phyloP scores from a whole-genome alignment of 768 basidiomycete genomes.

The Trametes cubensis region DNA sequence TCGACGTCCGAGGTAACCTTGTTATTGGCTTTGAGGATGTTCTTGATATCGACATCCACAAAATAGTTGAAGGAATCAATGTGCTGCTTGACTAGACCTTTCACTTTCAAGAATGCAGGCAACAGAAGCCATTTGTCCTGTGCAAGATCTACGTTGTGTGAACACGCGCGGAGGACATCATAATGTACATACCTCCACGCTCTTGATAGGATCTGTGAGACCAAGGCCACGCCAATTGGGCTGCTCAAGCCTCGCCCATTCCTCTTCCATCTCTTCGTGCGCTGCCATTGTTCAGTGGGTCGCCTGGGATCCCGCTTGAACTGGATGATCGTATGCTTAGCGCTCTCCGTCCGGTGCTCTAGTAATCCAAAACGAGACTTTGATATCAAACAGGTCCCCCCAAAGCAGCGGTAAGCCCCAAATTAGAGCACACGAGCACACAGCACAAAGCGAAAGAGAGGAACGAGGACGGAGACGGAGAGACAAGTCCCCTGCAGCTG shows the following conservation, averaged over 20 bases:
- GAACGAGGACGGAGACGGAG: too few relatives aligned
- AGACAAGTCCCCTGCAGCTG: too few relatives aligned
- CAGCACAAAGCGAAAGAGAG: too few relatives aligned
- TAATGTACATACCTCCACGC: constrained; percentile 71
- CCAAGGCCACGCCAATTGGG: constrained; percentile 76
- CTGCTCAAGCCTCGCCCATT: constrained; percentile 60
- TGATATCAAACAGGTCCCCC: too few relatives aligned
- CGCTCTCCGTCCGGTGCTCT: too few relatives aligned
- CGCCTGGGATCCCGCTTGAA: neutral
- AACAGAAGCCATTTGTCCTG: constrained; percentile 99
- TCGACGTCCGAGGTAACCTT: constrained; percentile 96
- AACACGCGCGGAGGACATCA: constrained; percentile 1
- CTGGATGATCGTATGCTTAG: neutral
- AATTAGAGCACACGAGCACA: too few relatives aligned
- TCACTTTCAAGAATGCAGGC: constrained; percentile 95
- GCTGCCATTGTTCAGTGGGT: constrained; percentile 5
- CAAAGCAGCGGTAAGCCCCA: too few relatives aligned
- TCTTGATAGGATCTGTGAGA: constrained; percentile 89
- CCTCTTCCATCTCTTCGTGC: constrained; percentile 40
- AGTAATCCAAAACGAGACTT: too few relatives aligned
- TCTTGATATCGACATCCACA: constrained; percentile 95
- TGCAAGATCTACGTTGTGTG: constrained; percentile 9
- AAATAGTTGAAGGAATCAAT: constrained; percentile 99
- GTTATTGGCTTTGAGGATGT: constrained; percentile 91
- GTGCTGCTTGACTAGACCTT: constrained; percentile 98